phyloP scores from a whole-genome alignment of 2,329 filamentous ascomycete genomes.

The Verticillium longisporum region DNA sequence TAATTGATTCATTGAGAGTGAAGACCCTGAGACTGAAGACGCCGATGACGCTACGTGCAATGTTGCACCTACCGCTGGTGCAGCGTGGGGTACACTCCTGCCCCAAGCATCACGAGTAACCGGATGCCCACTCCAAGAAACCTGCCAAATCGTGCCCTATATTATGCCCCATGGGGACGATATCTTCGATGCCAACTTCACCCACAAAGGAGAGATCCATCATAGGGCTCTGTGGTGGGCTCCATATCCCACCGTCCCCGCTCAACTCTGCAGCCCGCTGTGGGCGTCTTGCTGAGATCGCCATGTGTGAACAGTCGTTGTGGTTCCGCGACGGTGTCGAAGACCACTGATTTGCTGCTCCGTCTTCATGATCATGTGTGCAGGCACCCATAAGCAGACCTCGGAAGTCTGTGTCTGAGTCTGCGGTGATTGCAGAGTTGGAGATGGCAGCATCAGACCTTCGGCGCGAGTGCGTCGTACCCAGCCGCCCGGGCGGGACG shows the following conservation, averaged over 20 bases:
- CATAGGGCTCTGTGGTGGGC: no score
- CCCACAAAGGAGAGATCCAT: background rate
- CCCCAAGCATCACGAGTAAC: background rate
- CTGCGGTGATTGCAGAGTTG: constrained; percentile 7
- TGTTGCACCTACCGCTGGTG: background rate
- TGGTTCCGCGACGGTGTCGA: background rate
- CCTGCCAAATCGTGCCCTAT: background rate
- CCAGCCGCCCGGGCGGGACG: background rate
- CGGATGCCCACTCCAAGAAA: background rate
- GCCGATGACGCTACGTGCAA: no score
- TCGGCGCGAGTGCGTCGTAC: background rate
- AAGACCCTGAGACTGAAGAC: no score
- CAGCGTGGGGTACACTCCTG: background rate
- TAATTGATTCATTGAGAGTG: background rate
- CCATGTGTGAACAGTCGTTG: background rate
- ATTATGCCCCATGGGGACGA: background rate
- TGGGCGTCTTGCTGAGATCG: background rate
- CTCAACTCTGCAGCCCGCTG: background rate
- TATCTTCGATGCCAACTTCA: background rate
- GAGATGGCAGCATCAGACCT: background rate
- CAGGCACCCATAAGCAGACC: constrained; percentile 28
- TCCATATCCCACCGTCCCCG: background rate
- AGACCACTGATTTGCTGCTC: no score
- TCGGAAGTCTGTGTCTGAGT: constrained; percentile 26
- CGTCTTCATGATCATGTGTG: constrained; percentile 19